These are phyloP conservation scores for Leccinum rimulosum DNA, from an alignment of 768 basidiomycete genomes.

Conservation along the genomic window DNA sequence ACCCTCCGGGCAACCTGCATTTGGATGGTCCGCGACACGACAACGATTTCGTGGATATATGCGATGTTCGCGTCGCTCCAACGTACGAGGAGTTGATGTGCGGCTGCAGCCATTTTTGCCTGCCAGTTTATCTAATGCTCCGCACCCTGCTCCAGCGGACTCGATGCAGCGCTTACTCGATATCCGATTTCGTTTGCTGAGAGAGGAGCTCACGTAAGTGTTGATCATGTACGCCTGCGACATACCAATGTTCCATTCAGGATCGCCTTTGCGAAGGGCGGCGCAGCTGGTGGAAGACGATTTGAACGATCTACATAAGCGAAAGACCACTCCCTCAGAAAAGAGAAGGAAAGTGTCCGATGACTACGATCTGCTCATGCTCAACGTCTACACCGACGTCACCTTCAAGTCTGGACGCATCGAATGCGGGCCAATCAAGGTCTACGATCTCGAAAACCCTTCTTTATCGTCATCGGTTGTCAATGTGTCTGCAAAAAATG, in stretches of 20 bases:
- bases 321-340: constrained; percentile 43
- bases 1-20: constrained; percentile 53
- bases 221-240: neutral
- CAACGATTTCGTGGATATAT: constrained; percentile 59
- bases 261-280: constrained; percentile 52
- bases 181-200: constrained; percentile 69
- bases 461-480: too few species aligned
- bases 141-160: constrained; percentile 54
- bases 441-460: too few species aligned
- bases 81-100: constrained; percentile 64
- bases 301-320: constrained; percentile 22
- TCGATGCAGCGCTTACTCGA: constrained; percentile 70
- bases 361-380: constrained; percentile 50
- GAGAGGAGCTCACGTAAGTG: constrained; percentile 67
- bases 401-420: constrained; percentile 35
- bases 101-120: constrained; percentile 55
- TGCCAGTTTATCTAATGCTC: constrained; percentile 55
- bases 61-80: constrained; percentile 61
- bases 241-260: constrained; percentile 18
- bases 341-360: constrained; percentile 49
- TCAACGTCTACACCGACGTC: constrained; percentile 60
- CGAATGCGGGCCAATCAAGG: too few species aligned
- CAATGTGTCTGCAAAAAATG: too few species aligned
- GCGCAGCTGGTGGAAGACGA: constrained; percentile 50
- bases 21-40: constrained; percentile 59